Percentiles rank a stretch among this genome's conserved stretches.
These are phyloP conservation scores for Bolboschoenus planiculmis DNA, from an alignment of 176 grass and related monocot species.

Conservation along the genomic window DNA sequence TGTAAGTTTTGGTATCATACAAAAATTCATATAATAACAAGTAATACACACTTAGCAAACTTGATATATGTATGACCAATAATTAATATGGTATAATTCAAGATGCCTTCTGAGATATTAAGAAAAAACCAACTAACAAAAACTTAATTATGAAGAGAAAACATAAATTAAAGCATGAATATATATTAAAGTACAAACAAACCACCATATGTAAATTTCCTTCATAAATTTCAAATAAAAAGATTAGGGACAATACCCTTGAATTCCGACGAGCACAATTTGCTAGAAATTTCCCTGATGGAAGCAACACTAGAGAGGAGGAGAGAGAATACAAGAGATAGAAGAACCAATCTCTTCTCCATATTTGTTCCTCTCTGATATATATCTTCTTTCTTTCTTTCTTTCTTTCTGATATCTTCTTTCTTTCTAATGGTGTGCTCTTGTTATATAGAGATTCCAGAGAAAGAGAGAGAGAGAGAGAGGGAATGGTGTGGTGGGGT, in stretches of 20 bases:
- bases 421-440: background rate
- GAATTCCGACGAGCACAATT: conserved; percentile 38
- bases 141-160: background rate
- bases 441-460: conserved; percentile 10
- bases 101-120: background rate
- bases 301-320: conserved; percentile 30
- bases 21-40: background rate
- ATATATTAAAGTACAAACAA: background rate
- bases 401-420: background rate
- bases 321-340: conserved; percentile 32
- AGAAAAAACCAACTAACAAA: conserved; percentile 15
- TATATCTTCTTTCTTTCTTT: background rate
- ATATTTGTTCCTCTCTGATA: background rate
- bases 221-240: background rate
- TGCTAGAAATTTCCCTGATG: conserved; percentile 22
- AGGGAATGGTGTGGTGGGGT: background rate
- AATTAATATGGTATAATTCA: background rate
- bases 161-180: background rate
- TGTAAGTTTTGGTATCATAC: too few species aligned
- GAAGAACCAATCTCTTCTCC: background rate
- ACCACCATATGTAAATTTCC: background rate
- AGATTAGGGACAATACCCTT: conserved; percentile 26
- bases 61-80: background rate
- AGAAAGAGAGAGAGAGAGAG: conserved; percentile 10
- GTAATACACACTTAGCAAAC: background rate